Evolutionary conservation across 2,329 filamentous ascomycete species (phyloP).

Genomic region (Fusarium musae): DNA sequence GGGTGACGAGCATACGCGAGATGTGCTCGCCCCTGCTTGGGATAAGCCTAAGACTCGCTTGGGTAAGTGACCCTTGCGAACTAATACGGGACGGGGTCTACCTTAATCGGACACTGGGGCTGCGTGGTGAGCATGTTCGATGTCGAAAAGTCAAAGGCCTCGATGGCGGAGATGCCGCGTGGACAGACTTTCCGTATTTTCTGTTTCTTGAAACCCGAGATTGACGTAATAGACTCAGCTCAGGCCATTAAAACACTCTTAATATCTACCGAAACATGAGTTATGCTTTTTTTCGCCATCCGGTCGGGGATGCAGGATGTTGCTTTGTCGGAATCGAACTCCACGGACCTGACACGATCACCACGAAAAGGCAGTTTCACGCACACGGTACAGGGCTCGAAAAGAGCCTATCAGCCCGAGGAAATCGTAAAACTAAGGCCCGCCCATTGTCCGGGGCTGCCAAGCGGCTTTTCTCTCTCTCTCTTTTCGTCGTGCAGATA

Average conservation of each 20-base stretch:
- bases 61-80: not conserved
- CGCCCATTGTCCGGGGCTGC: not conserved
- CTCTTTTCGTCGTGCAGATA: not conserved
- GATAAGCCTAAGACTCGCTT: not conserved
- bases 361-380: slow-evolving; percentile 31
- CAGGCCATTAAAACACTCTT: not conserved
- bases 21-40: not conserved
- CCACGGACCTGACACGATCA: slow-evolving; percentile 22
- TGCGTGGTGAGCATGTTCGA: not conserved
- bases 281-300: not conserved
- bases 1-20: not conserved
- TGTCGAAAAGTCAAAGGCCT: not conserved
- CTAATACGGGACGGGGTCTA: slow-evolving; percentile 8
- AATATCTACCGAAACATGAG: slow-evolving; percentile 7
- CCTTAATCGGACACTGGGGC: slow-evolving; percentile 25
- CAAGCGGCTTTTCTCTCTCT: not conserved
- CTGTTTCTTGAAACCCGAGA: not conserved
- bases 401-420: slow-evolving; percentile 9
- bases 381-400: not conserved
- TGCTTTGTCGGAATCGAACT: not conserved
- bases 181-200: not conserved
- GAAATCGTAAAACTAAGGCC: not conserved
- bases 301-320: not conserved
- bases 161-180: not conserved
- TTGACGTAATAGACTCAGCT: not conserved